Evolutionary conservation across 495 filamentous ascomycete genomes (phyloP), one percentile per base, ranked within the genome.

Genomic region (Poronia punctata): DNA sequence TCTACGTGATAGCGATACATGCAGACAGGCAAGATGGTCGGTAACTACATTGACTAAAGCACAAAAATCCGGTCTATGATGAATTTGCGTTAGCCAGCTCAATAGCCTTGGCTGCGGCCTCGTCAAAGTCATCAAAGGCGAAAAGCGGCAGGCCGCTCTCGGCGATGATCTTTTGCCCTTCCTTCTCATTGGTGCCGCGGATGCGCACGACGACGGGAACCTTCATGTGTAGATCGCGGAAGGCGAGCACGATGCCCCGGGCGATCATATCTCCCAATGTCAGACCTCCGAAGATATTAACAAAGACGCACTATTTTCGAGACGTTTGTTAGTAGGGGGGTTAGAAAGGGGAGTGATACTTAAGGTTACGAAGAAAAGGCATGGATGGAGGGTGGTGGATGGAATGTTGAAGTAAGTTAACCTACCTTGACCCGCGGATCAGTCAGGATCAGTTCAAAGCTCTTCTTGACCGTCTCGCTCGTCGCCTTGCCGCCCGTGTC

Each of bases 401-500:
- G 15, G 5, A 3, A 15, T 1, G 20, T 11, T 19, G 10, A 28
- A 22, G 3, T 5, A 11, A 4, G 25, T 14, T 3, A 4, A 41
- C 43, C 19, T 24, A 68, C 66, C 41, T 78, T 79, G 5, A 93
- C 85, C 7, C 88, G 66, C 9, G 67, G 49, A 52, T 94, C 88
- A 19, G 66, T 70, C 45, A 86, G 64, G 12, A 95, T 78, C 7
- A 85, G 65, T 34, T 76, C 68, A 48, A 95, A 90, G 15, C 78
- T 81, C 32, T 77, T 69, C 61, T 84, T 82, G 26, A 95, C 83
- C 0, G 86, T 93, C 50, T 82, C 79, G n/a, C 74, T 76, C 2
- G 88, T 94, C 1, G 88, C 88, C 58, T 93, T 94, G 36, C 87
- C 88, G 20, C 88, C 88, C 0, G 87, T 93, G 56, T 94, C 88